A percentile compares a stretch with the other conserved stretches of the same genome.
Evolutionary conservation across 352 stramenopile species (phyloP).

Genomic region (Pythium aquatile): DNA sequence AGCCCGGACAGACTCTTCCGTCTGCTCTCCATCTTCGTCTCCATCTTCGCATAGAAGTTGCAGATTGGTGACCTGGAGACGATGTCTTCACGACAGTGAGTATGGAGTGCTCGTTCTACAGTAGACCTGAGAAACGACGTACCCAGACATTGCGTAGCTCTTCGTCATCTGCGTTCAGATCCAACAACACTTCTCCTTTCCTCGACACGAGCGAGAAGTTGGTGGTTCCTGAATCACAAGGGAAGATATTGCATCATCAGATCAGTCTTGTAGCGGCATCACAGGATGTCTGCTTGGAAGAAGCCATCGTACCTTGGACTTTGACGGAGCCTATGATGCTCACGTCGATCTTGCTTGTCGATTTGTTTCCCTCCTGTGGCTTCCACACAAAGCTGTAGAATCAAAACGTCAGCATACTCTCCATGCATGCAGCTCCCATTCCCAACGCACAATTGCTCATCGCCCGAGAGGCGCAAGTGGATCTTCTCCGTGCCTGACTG

Average conservation of each 20-base stretch:
- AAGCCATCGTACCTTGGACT: constrained; percentile 34
- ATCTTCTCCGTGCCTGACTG: constrained; percentile 62
- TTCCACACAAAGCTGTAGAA: constrained; percentile 66
- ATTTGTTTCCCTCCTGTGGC: constrained; percentile 50
- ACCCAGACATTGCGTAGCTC: constrained; percentile 72
- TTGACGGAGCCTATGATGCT: constrained; percentile 52
- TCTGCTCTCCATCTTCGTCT: constrained; percentile 31
- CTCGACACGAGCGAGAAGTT: constrained; percentile 56
- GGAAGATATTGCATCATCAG: not conserved
- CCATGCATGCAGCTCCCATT: not conserved
- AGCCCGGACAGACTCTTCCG: constrained; percentile 31
- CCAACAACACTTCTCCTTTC: constrained; percentile 62
- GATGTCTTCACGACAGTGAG: not conserved
- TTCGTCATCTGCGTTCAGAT: constrained; percentile 66
- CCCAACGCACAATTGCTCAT: constrained; percentile 49
- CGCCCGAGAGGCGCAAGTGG: constrained; percentile 53
- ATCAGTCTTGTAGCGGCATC: not conserved
- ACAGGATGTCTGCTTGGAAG: too few species aligned
- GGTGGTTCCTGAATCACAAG: constrained; percentile 27
- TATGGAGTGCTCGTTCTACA: not conserved
- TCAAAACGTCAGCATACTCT: not conserved
- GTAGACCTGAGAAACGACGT: constrained; percentile 2
- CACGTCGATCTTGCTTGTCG: constrained; percentile 47
- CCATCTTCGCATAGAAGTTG: constrained; percentile 74
- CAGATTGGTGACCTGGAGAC: constrained; percentile 52